A percentile compares a stretch with the other conserved stretches of the same genome.
phyloP scores from a whole-genome alignment of 2,329 filamentous ascomycete species.

The Macrophomina phaseolina region DNA sequence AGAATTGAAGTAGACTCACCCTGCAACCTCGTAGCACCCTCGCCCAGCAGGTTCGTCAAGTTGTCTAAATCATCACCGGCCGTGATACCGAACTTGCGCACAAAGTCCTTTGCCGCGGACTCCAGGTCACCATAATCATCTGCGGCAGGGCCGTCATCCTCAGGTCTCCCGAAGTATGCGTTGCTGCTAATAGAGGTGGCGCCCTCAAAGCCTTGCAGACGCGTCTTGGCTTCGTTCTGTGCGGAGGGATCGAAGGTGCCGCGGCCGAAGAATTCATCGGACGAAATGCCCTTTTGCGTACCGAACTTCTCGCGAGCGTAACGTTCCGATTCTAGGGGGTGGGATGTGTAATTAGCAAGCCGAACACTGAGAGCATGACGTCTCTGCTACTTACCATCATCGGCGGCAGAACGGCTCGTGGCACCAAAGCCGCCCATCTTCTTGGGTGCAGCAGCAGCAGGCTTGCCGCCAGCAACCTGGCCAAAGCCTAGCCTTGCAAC shows the following conservation, averaged over 20 bases:
- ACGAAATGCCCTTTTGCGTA: slow-evolving; percentile 91
- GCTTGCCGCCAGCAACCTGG: slow-evolving; percentile 71
- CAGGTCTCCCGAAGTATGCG: slow-evolving; percentile 93
- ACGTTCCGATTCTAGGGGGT: slow-evolving; percentile 62
- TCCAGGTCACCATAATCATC: slow-evolving; percentile 92
- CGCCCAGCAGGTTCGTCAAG: slow-evolving; percentile 78
- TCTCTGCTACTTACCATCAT: slow-evolving; percentile 59
- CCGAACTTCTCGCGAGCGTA: slow-evolving; percentile 91
- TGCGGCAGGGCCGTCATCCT: slow-evolving; percentile 68
- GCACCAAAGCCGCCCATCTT: slow-evolving; percentile 90
- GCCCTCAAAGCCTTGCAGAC: slow-evolving; percentile 91
- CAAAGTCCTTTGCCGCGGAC: slow-evolving; percentile 92
- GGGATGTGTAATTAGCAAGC: not conserved
- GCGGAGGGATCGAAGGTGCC: slow-evolving; percentile 80
- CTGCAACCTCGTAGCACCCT: slow-evolving; percentile 84
- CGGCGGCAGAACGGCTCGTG: slow-evolving; percentile 71
- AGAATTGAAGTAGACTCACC: slow-evolving; percentile 40
- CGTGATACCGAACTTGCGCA: slow-evolving; percentile 92
- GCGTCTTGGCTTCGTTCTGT: slow-evolving; percentile 83
- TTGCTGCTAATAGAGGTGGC: slow-evolving; percentile 93
- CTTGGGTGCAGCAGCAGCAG: slow-evolving; percentile 66
- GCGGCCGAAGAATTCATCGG: slow-evolving; percentile 97
- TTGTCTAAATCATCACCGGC: slow-evolving; percentile 96
- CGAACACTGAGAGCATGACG: not conserved
- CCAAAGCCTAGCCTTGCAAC: slow-evolving; percentile 86